Percentiles rank a stretch among this genome's conserved stretches.
phyloP scores from a whole-genome alignment of 2,329 filamentous ascomycete genomes.

The Chaetomiaceae sp. region DNA sequence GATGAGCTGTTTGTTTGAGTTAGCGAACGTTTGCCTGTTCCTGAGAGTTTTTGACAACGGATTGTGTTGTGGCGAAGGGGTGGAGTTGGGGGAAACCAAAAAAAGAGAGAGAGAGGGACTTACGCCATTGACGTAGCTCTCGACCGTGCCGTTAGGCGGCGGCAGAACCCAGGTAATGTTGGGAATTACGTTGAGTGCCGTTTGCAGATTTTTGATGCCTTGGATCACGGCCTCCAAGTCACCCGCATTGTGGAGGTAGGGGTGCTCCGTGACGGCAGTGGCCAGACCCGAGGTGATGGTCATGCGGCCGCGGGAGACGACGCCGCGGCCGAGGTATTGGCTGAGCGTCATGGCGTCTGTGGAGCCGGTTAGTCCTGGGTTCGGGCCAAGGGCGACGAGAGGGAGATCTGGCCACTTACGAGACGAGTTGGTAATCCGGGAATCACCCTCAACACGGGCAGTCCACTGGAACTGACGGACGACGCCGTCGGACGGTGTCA shows the following conservation, averaged over 20 bases:
- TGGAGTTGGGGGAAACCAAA: too few relatives aligned
- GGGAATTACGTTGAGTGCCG: conserved; percentile 48
- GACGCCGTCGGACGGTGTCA: conserved; percentile 53
- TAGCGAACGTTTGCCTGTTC: not conserved
- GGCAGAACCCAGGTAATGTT: conserved; percentile 55
- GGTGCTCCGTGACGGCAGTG: conserved; percentile 54
- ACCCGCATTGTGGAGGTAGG: conserved; percentile 54
- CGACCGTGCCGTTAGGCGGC: conserved; percentile 44
- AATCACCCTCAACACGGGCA: conserved; percentile 29
- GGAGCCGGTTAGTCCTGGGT: conserved; percentile 8
- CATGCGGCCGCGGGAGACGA: conserved; percentile 56
- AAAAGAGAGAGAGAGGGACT: conserved; percentile 25
- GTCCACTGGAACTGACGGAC: conserved; percentile 62
- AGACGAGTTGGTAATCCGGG: conserved; percentile 25
- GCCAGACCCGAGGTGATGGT: conserved; percentile 54
- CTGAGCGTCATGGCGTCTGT: conserved; percentile 48
- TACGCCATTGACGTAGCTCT: conserved; percentile 51
- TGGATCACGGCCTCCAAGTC: conserved; percentile 61
- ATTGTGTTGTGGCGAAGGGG: too few relatives aligned
- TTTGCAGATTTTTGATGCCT: conserved; percentile 57
- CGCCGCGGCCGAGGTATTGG: conserved; percentile 60
- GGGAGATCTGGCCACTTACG: conserved; percentile 15
- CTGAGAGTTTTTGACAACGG: not conserved
- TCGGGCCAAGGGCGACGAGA: not conserved
- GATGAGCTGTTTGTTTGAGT: conserved; percentile 33